These are phyloP conservation scores for Sarocladium brachiariae DNA, from an alignment of 2,329 filamentous ascomycete genomes.

Conservation along the genomic window DNA sequence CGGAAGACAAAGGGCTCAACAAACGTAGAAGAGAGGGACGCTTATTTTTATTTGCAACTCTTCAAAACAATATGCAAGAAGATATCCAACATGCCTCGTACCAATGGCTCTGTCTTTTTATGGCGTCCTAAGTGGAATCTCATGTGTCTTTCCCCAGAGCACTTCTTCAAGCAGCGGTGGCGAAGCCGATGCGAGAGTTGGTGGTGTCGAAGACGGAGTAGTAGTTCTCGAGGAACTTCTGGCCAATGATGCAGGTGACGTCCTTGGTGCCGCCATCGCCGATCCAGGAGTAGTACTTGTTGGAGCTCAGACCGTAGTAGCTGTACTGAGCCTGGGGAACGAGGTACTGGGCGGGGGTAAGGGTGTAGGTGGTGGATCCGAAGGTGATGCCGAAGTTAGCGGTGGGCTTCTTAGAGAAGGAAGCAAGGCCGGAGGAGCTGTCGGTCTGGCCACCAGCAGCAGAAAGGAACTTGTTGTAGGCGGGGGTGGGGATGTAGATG, in stretches of 20 bases:
- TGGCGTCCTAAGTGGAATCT: too few relatives aligned
- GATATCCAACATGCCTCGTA: too few relatives aligned
- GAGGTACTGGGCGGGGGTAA: slow-evolving; percentile 21
- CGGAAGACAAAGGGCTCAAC: too few relatives aligned
- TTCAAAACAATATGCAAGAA: too few relatives aligned
- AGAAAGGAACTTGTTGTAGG: slow-evolving; percentile 21
- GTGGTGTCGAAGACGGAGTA: slow-evolving; percentile 22
- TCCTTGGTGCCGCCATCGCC: slow-evolving; percentile 19
- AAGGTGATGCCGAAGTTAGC: slow-evolving; percentile 22
- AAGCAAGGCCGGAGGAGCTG: slow-evolving; percentile 18
- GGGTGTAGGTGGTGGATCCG: slow-evolving; percentile 20
- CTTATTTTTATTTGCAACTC: too few relatives aligned
- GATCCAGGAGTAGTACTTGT: slow-evolving; percentile 24
- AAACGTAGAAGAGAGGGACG: too few relatives aligned
- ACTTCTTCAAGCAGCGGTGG: slow-evolving; percentile 16
- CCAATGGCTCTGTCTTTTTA: too few relatives aligned
- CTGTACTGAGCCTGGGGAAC: slow-evolving; percentile 20
- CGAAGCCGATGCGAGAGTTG: slow-evolving; percentile 17
- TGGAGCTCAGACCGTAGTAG: slow-evolving; percentile 15
- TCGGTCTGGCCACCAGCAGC: slow-evolving; percentile 20
- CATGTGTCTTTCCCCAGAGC: too few relatives aligned
- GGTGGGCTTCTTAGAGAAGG: slow-evolving; percentile 20
- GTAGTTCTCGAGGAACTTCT: slow-evolving; percentile 25
- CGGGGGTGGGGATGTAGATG: slow-evolving; percentile 20
- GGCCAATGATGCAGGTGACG: slow-evolving; percentile 22